A percentile compares a stretch with the other conserved stretches of the same genome.
Evolutionary conservation across 2,329 filamentous ascomycete genomes (phyloP).

Genomic region (Shiraia bambusicola): DNA sequence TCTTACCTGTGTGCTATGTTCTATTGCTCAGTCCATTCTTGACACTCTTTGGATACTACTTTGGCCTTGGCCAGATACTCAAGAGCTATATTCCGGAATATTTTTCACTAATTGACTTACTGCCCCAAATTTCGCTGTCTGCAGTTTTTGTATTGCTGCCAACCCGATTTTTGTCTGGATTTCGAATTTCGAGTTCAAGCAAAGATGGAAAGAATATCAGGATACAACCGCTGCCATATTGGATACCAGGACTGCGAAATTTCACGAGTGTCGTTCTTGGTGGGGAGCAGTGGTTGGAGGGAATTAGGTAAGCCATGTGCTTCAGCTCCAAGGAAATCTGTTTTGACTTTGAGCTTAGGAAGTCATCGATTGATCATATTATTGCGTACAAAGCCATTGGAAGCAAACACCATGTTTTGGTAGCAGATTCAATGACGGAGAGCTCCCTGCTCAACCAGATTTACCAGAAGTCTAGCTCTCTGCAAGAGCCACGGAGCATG

Average conservation of each 20-base stretch:
- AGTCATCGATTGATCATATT: conserved; percentile 44
- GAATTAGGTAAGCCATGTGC: conserved; percentile 40
- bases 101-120: conserved; percentile 31
- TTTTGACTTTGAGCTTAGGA: conserved; percentile 23
- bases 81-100: conserved; percentile 23
- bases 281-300: conserved; percentile 48
- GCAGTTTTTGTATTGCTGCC: conserved; percentile 30
- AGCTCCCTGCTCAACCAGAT: conserved; percentile 46
- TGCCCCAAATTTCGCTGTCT: conserved; percentile 31
- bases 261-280: conserved; percentile 52
- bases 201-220: conserved; percentile 38
- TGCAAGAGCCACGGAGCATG: conserved; percentile 23
- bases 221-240: conserved; percentile 58
- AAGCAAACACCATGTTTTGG: conserved; percentile 53
- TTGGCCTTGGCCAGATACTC: conserved; percentile 22
- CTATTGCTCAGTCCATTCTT: conserved; percentile 35
- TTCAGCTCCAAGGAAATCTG: background rate
- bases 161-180: conserved; percentile 34
- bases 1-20: conserved; percentile 38
- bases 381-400: conserved; percentile 55
- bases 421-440: conserved; percentile 37
- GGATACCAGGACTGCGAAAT: conserved; percentile 61
- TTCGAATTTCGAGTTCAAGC: conserved; percentile 10
- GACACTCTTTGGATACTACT: conserved; percentile 22
- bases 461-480: conserved; percentile 15